Base-by-base conservation (phyloP, 306 rosid species). In the Myrica gale region DNA sequence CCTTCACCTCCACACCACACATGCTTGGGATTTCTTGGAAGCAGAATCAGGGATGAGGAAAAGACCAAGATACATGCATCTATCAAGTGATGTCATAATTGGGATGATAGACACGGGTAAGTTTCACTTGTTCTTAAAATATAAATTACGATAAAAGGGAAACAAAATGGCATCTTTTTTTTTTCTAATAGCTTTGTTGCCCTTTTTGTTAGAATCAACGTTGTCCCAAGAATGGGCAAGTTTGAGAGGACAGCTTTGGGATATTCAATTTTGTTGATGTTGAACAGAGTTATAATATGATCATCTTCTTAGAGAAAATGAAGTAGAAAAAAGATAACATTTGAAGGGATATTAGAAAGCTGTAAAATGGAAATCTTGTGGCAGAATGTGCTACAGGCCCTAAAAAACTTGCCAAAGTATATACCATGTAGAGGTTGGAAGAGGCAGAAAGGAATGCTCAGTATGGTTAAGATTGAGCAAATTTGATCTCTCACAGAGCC, bases 11-110 rank as follows among this genome's bases (percentile, higher is more conserved):
- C 98, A 95, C 69, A 92, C 98, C 21, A 95, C 98, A 3, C 83
- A 96, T 69, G 92, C 98, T n/a, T 95, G 98, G 98, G 93, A 92
- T 79, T 95, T 95, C 79, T 68, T 95, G 73, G 90, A 89, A 69
- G 77, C 87, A 51, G 84, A 82, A 45, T 68, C 85, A 52, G 90
- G 91, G 63, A 48, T 74, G 67, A 54, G 39, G 51, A 17, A 0
- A 44, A 55, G 11, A 32, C 26, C 32, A 16, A 66, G 17, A 48
- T 57, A 72, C 16, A 45, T 46, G 46, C 81, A 69, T 70, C 42
- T 50, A 3, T 80, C 95, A 54, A 77, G 20, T 76, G 97, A 92
- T 74, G 81, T 82, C 74, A 88, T 95, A 55, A 78, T 95, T 68
- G 98, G 87, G 26, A 19, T 95, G 11, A 89, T 95, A 7, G 98